Evolutionary conservation across 495 filamentous ascomycete genomes (phyloP), one percentile per base, ranked within the genome.

Genomic region (Aspergillus panamensis): DNA sequence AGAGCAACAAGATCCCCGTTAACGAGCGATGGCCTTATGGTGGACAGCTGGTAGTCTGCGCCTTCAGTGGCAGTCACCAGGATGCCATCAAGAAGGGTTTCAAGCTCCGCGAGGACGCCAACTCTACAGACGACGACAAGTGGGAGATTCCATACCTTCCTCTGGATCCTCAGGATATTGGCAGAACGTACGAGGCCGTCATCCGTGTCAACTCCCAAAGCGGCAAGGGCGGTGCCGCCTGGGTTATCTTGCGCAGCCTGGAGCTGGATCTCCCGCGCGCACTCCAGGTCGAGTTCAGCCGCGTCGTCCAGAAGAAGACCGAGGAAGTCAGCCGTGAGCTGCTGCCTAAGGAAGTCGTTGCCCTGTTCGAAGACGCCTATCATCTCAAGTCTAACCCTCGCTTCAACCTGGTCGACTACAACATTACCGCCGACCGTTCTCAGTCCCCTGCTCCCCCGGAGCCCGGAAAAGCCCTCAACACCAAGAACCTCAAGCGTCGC

Each of bases 11-110:
- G 79, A 96, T 97, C 60, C 91, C 92, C 16, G 88, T 97, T 17
- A 90, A 96, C 62, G 85, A 89, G 47, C 84, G 93, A 45, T 87
- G 88, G 51, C 93, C 94, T 0, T 97, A 97, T 71, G 92, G 90
- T 51, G 94, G 91, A 37, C 86, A 89, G 66, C 80, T 96, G 57
- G 93, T 96, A 43, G 87, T 91, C 40, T 92, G 86, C 69, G 90
- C 91, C 16, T 96, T 96, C 76, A 90, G 86, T 65, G 91, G 92
- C 44, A 91, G 88, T 29, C 93, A 97, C 70, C 92, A 98, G 76
- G 94, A 97, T 65, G 94, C 94, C 37, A 97, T 98, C 76, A 96
- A 96, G 77, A 97, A 97, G 77, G 93, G 94, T 12, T 97, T 97
- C 78, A 80, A 86, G 61, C 66, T 77, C 21, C 86, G 93, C 45